A percentile compares a stretch with the other conserved stretches of the same genome.
Evolutionary conservation across 257 asterid genomes (phyloP).

Genomic region (Cynanchum wilfordii): DNA sequence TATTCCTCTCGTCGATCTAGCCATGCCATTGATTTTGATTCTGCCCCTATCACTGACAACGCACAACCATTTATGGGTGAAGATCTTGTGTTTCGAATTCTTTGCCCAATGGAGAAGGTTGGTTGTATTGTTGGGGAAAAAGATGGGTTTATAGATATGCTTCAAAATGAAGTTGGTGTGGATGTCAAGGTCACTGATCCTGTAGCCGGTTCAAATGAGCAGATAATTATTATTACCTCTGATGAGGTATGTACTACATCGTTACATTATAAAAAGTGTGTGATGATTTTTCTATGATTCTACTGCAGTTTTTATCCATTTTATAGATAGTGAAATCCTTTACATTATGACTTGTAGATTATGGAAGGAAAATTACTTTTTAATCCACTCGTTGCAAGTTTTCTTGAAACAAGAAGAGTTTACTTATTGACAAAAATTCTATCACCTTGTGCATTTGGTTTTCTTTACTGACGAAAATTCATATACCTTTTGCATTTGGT

Average conservation of each 20-base stretch:
- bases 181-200: slow-evolving; percentile 56
- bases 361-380: not conserved
- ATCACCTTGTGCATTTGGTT: not conserved
- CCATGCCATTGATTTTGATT: slow-evolving; percentile 47
- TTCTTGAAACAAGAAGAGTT: not conserved
- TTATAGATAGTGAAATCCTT: slow-evolving; percentile 1
- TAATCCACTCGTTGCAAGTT: not conserved
- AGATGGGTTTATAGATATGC: slow-evolving; percentile 76
- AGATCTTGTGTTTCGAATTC: slow-evolving; percentile 77
- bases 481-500: not conserved
- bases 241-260: slow-evolving; percentile 59
- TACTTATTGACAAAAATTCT: not conserved
- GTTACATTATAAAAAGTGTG: slow-evolving; percentile 3
- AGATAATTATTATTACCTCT: slow-evolving; percentile 59
- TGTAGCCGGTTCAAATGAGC: slow-evolving; percentile 61
- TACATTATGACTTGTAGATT: not conserved
- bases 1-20: slow-evolving; percentile 62
- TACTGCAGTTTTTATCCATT: not conserved
- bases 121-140: slow-evolving; percentile 64
- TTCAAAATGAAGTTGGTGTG: slow-evolving; percentile 79
- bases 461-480: not conserved
- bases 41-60: slow-evolving; percentile 36
- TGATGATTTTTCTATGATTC: not conserved
- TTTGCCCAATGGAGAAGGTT: slow-evolving; percentile 74
- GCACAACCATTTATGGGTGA: slow-evolving; percentile 46